Conservation (phyloP, 2,329 filamentous ascomycete species). For the Chlorencoelia australis region DNA sequence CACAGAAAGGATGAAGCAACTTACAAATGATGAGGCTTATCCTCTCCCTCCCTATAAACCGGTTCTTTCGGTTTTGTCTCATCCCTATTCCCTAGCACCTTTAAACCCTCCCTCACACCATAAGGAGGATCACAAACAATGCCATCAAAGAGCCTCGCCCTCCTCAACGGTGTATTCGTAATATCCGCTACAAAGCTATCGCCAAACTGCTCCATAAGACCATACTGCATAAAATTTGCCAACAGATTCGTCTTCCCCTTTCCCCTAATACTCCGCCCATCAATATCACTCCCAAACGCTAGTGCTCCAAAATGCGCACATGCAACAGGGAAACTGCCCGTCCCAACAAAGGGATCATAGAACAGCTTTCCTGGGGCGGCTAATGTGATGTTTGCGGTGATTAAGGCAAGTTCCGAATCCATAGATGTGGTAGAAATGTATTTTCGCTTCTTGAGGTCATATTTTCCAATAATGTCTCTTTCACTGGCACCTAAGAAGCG, state of each 20-base stretch:
- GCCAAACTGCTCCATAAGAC: conserved; percentile 52
- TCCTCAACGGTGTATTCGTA: conserved; percentile 70
- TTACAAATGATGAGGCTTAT: conserved; percentile 49
- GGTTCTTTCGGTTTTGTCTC: conserved; percentile 45
- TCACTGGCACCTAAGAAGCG: conserved; percentile 57
- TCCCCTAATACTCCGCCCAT: conserved; percentile 79
- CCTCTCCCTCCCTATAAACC: conserved; percentile 58
- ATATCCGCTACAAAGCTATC: conserved; percentile 80
- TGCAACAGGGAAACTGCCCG: conserved; percentile 83
- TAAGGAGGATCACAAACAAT: conserved; percentile 96
- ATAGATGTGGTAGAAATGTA: conserved; percentile 97
- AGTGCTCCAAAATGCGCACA: conserved; percentile 83
- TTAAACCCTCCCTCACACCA: conserved; percentile 83
- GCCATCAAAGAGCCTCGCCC: conserved; percentile 59
- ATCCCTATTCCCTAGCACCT: conserved; percentile 72
- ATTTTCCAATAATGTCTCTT: conserved; percentile 58
- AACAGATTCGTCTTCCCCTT: conserved; percentile 39
- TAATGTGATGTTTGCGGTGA: conserved; percentile 85
- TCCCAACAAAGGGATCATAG: conserved; percentile 93
- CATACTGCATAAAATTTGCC: conserved; percentile 81
- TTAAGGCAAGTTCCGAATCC: conserved; percentile 85
- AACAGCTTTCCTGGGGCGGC: conserved; percentile 76
- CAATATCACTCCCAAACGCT: conserved; percentile 83
- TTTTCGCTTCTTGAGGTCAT: conserved; percentile 82
- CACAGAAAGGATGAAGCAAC: conserved; percentile 20